Conservation (phyloP, 208 protist species). For the Willaertia magna region DNA sequence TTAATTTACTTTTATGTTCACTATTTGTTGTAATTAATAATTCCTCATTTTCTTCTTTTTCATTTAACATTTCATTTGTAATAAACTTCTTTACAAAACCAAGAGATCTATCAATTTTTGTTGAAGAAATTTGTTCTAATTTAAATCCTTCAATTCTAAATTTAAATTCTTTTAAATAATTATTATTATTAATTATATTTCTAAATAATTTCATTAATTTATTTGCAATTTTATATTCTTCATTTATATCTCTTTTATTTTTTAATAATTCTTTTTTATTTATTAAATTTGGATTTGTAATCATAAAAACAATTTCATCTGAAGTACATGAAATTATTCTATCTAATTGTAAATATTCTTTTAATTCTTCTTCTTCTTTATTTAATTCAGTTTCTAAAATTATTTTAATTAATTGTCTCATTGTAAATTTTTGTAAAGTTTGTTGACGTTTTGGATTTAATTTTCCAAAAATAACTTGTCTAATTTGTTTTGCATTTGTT, state of each 20-base stretch:
- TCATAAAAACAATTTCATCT: background rate
- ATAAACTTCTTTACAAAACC: background rate
- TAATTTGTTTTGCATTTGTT: background rate
- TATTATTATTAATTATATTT: background rate
- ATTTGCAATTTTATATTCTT: background rate
- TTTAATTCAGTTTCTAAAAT: background rate
- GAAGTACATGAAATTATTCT: background rate
- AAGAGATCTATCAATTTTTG: too few species aligned
- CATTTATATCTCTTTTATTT: background rate
- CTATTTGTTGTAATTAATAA: too few species aligned
- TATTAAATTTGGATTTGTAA: background rate
- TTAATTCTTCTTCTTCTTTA: background rate
- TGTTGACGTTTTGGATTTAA: slow-evolving; percentile 2
- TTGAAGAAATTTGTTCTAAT: background rate
- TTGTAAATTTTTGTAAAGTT: background rate
- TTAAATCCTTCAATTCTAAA: background rate
- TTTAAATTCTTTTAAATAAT: background rate
- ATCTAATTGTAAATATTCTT: background rate
- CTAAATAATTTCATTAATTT: background rate
- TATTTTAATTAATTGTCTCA: background rate
- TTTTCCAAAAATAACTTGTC: background rate
- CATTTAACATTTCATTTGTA: background rate
- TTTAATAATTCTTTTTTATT: background rate
- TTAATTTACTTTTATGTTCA: background rate
- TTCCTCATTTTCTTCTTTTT: too few species aligned